Evolutionary conservation across 768 basidiomycete genomes (phyloP), one percentile per base, ranked within the genome.

Genomic region (Auricularia auricula-judae): DNA sequence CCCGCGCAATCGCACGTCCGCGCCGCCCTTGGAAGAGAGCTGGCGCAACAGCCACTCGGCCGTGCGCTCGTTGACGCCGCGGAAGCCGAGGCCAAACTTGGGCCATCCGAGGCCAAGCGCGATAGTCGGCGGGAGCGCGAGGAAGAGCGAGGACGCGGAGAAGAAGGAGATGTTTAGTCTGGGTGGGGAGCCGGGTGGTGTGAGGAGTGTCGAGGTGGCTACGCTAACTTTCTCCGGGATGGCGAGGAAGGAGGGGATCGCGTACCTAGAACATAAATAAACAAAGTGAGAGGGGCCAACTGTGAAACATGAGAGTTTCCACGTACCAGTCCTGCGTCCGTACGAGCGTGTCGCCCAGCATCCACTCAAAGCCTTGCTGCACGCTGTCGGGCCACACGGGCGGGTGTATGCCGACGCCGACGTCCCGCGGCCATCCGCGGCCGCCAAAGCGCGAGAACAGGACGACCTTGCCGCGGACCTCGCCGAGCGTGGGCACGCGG

Each of bases 31-130:
- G 1, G 61, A 53, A 39, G 65, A 65, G 34, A 93, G 73, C 65
- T 76, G 74, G 44, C 83, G 80, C 54, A 93, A 71, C 21, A 93
- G 71, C 88, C 91, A 96, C 63, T 75, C 76, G 2, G 82, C 86
- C 3, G 92, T 76, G n/a, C 86, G 80, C 29, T 78, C 79, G 70
- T 98, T 98, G 47, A 94, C 86, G 2, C 94, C 94, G 71, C 91
- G 86, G n/a, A 93, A 78, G 3, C 93, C 93, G 5, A 93, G 70
- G 2, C 87, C 86, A 75, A 81, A 77, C 43, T 79, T 76, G 0
- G 91, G 91, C 86, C 86, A 93, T 14, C 93, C 92, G 70, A 92
- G 85, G 0, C 94, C 94, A 68, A 82, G 83, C 3, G 95, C 91
- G 29, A 96, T 78, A 10, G 80, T 76, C 3, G 87, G 80, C 5